A percentile compares a stretch with the other conserved stretches of the same genome.
Conservation (phyloP, 345 rosid species). For the Citrus unshiu region DNA sequence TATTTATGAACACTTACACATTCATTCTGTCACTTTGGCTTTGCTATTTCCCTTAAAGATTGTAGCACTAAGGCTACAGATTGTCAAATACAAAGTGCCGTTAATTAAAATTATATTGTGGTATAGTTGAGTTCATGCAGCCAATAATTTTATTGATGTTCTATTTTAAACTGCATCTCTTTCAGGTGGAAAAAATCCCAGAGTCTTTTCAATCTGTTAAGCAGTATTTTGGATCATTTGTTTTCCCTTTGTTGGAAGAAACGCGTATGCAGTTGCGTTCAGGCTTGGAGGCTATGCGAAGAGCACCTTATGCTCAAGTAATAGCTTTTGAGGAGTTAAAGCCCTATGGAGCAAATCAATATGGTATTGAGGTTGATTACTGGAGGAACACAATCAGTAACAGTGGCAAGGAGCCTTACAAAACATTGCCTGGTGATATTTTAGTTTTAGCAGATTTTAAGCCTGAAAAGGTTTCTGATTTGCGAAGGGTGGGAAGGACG, state of each 20-base stretch:
- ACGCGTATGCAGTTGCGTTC: slow-evolving; percentile 35
- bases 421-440: slow-evolving; percentile 40
- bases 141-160: neutral
- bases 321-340: neutral
- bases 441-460: slow-evolving; percentile 27
- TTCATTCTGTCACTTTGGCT: no score
- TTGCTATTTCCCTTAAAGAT: no score
- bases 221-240: neutral
- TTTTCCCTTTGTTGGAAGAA: slow-evolving; percentile 42
- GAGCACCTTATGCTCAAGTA: slow-evolving; percentile 34
- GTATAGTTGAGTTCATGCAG: no score
- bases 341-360: neutral
- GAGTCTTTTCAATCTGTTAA: neutral
- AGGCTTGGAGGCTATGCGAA: slow-evolving; percentile 23
- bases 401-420: slow-evolving; percentile 29
- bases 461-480: slow-evolving; percentile 35
- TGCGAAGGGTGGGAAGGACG: slow-evolving; percentile 25
- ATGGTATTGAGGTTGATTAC: slow-evolving; percentile 20
- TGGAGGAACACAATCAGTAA: slow-evolving; percentile 34
- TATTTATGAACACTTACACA: no score
- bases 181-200: neutral
- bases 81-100: neutral
- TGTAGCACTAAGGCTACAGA: no score
- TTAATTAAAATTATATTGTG: no score
- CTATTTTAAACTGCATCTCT: neutral